phyloP scores from a whole-genome alignment of 257 asterid genomes.

The Jasminum sambac region DNA sequence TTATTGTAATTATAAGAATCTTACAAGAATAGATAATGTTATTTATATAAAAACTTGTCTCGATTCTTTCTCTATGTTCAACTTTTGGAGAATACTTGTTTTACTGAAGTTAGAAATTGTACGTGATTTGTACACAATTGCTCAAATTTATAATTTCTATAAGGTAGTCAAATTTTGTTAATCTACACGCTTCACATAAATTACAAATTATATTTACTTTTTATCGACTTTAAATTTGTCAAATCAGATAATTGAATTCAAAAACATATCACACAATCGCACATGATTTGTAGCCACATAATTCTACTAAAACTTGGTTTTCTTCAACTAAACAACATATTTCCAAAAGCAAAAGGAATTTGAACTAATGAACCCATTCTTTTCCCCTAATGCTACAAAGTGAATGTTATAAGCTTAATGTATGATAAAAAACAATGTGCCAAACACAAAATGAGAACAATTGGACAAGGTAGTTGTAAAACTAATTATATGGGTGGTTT shows the following conservation, averaged over 20 bases:
- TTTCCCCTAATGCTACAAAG: background rate
- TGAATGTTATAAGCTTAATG: background rate
- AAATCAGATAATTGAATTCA: background rate
- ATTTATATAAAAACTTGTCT: too few relatives aligned
- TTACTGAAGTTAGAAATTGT: too few relatives aligned
- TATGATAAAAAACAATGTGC: background rate
- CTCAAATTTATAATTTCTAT: too few relatives aligned
- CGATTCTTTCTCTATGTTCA: too few relatives aligned
- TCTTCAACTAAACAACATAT: background rate
- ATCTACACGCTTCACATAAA: too few relatives aligned
- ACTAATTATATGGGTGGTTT: background rate
- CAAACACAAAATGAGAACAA: background rate
- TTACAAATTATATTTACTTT: too few relatives aligned
- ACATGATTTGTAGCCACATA: background rate
- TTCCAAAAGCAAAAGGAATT: slow-evolving; percentile 13
- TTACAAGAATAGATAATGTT: too few relatives aligned
- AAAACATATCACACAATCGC: background rate
- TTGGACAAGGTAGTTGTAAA: background rate
- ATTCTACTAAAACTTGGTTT: background rate
- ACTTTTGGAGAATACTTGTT: too few relatives aligned
- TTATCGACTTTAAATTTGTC: background rate
- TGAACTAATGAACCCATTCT: background rate
- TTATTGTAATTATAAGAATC: too few relatives aligned
- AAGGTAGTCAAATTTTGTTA: too few relatives aligned
- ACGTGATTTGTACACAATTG: too few relatives aligned